These are phyloP conservation scores for Eimeria tenella DNA, from an alignment of 169 alveolate species.

Conservation along the genomic window DNA sequence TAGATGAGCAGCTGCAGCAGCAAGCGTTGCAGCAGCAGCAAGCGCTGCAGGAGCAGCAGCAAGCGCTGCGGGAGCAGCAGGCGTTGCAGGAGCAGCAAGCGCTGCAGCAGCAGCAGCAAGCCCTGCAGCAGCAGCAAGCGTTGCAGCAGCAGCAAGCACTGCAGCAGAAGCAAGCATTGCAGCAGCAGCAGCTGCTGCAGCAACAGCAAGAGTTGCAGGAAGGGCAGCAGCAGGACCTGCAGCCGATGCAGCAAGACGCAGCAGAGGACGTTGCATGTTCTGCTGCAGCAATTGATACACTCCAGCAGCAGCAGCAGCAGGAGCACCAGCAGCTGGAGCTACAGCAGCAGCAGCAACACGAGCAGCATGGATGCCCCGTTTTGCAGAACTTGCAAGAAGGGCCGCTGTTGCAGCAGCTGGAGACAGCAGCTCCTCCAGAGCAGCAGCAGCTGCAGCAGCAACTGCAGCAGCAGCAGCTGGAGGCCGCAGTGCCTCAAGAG, in stretches of 20 bases:
- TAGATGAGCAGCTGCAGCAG: conserved; percentile 27
- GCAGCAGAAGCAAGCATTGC: background rate
- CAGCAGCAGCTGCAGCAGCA: conserved; percentile 13
- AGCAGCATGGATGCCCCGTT: background rate
- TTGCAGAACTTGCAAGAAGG: background rate
- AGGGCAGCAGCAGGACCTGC: background rate
- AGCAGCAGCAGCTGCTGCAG: background rate
- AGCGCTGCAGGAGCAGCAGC: conserved; percentile 1
- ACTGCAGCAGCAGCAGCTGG: background rate
- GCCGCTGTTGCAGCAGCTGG: background rate
- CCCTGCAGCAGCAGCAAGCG: background rate
- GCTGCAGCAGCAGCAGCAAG: background rate
- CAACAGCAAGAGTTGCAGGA: background rate
- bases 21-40: conserved; percentile 24
- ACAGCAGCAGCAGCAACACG: background rate
- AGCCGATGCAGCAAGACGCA: background rate
- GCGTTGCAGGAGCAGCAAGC: conserved; percentile 2
- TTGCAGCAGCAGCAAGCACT: background rate
- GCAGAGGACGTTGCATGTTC: too few relatives aligned
- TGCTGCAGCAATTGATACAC: background rate
- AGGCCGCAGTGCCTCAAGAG: background rate
- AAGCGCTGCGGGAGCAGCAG: conserved; percentile 7
- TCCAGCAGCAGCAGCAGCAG: background rate
- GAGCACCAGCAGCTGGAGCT: background rate
- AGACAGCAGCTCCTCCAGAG: background rate